These are phyloP conservation scores for Solanum ossicruentum DNA, from an alignment of 257 asterid species.

Conservation along the genomic window DNA sequence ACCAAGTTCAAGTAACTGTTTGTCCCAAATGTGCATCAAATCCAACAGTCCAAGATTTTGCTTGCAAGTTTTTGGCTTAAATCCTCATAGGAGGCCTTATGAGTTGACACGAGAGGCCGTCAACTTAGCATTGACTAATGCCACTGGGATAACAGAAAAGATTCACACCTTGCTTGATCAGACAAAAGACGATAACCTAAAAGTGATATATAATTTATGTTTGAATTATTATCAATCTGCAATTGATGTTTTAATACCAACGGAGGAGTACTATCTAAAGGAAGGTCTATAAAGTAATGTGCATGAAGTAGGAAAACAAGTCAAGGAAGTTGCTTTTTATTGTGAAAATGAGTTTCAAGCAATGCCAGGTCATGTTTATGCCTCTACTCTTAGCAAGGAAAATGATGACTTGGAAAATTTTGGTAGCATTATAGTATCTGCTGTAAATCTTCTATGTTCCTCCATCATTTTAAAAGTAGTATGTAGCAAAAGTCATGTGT, in stretches of 20 bases:
- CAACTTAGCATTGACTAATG: not conserved
- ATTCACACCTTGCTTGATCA: not conserved
- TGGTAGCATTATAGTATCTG: not conserved
- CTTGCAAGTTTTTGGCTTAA: not conserved
- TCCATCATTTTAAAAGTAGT: not conserved
- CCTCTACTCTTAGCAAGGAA: not conserved
- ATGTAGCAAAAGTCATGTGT: not conserved
- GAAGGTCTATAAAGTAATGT: not conserved
- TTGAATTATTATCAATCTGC: not conserved
- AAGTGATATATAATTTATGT: not conserved
- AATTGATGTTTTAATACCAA: not conserved
- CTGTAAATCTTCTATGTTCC: not conserved
- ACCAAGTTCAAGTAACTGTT: not conserved
- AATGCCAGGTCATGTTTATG: not conserved
- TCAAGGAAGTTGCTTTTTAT: not conserved
- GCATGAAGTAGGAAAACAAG: not conserved
- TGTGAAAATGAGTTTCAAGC: not conserved
- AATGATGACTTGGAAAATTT: not conserved
- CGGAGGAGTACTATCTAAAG: not conserved
- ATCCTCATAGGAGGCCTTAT: not conserved
- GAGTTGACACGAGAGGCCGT: not conserved
- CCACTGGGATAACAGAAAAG: not conserved
- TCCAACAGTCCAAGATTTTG: not conserved
- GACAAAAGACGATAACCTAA: not conserved
- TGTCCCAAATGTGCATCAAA: not conserved